Evolutionary conservation across 441 rosid genomes (phyloP).

Genomic region (Jatropha multifida): DNA sequence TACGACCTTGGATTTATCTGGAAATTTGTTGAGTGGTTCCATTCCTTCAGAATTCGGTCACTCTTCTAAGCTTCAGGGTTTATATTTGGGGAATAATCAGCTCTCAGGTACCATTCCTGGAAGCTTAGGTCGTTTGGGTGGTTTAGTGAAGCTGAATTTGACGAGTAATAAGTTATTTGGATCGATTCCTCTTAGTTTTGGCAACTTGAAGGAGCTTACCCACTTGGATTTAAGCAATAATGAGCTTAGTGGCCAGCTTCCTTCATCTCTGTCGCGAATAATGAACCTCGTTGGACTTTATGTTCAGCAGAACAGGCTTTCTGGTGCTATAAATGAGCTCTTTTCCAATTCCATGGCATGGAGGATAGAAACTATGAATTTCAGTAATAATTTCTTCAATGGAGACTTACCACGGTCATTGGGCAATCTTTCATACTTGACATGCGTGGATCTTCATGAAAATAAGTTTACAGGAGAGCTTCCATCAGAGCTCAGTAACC

Average conservation of each 20-base stretch:
- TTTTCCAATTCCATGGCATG: conserved; percentile 49
- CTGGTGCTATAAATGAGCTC: conserved; percentile 47
- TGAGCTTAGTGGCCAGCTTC: conserved; percentile 63
- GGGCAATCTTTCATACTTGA: conserved; percentile 71
- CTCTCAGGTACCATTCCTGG: conserved; percentile 73
- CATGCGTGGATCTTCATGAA: conserved; percentile 62
- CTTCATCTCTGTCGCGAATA: conserved; percentile 59
- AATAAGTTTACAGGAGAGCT: conserved; percentile 65
- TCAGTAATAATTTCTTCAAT: conserved; percentile 56
- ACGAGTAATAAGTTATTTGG: conserved; percentile 64
- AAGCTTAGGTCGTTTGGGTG: conserved; percentile 57
- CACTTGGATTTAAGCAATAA: conserved; percentile 84
- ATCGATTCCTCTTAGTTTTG: conserved; percentile 56
- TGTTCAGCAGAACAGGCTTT: conserved; percentile 64
- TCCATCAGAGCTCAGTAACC: conserved; percentile 63
- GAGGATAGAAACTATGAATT: conserved; percentile 67
- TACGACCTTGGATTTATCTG: conserved; percentile 71
- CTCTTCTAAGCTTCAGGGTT: conserved; percentile 73
- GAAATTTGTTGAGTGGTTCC: conserved; percentile 56
- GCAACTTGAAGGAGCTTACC: conserved; percentile 69
- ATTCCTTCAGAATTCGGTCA: conserved; percentile 60
- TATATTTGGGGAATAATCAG: conserved; percentile 71
- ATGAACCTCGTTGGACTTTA: conserved; percentile 74
- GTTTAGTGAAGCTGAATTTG: conserved; percentile 81
- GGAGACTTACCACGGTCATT: conserved; percentile 57